Conservation (phyloP, 2,329 filamentous ascomycete genomes). For the Penicillium sp. region DNA sequence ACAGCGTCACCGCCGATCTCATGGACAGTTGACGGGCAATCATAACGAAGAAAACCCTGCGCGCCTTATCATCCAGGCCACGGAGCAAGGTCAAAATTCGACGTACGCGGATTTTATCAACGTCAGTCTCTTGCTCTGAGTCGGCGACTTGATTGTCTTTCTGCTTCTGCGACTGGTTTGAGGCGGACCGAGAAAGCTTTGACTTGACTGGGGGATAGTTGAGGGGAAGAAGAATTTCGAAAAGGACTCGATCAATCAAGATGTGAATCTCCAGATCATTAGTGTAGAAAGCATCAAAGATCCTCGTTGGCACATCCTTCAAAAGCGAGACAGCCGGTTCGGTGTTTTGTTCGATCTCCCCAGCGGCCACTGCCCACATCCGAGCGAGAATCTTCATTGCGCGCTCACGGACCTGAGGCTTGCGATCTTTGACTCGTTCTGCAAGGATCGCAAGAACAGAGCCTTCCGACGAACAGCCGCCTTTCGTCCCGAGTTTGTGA, state of each 20-base stretch:
- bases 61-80: slow-evolving; percentile 69
- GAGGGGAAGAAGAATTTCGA: slow-evolving; percentile 84
- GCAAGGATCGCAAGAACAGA: slow-evolving; percentile 77
- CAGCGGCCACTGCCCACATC: slow-evolving; percentile 88
- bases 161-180: slow-evolving; percentile 53
- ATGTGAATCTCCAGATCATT: slow-evolving; percentile 84
- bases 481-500: slow-evolving; percentile 70
- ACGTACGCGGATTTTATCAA: slow-evolving; percentile 67
- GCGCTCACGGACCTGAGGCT: slow-evolving; percentile 71
- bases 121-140: slow-evolving; percentile 35
- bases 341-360: slow-evolving; percentile 77
- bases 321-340: slow-evolving; percentile 70
- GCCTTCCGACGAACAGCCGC: slow-evolving; percentile 66
- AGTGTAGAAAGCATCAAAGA: slow-evolving; percentile 82
- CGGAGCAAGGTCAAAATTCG: slow-evolving; percentile 76
- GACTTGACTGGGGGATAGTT: slow-evolving; percentile 68
- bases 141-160: slow-evolving; percentile 34
- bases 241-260: slow-evolving; percentile 75
- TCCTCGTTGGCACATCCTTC: slow-evolving; percentile 72
- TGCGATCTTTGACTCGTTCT: slow-evolving; percentile 83
- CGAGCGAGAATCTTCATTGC: slow-evolving; percentile 78
- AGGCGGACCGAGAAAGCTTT: slow-evolving; percentile 41
- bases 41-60: slow-evolving; percentile 81
- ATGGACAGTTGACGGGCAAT: slow-evolving; percentile 71
- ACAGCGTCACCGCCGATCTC: slow-evolving; percentile 66